These are phyloP conservation scores for Lodderomyces oxycetoniae DNA, from an alignment of 1,139 yeast genomes.

Conservation along the genomic window DNA sequence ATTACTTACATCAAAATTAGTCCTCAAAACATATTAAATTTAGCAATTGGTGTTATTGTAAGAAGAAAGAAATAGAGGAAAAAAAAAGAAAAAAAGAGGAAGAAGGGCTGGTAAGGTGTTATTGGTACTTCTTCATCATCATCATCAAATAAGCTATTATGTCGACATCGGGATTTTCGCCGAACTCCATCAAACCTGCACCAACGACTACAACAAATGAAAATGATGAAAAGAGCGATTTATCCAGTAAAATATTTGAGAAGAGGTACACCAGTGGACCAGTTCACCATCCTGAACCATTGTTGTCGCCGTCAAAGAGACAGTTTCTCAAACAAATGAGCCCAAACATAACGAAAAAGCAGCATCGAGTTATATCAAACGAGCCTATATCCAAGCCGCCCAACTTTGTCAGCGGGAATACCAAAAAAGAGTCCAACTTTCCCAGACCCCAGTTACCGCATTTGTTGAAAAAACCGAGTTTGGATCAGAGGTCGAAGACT, in stretches of 20 bases:
- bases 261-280: slow-evolving; percentile 5
- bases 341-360: slow-evolving; percentile 35
- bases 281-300: slow-evolving; percentile 4
- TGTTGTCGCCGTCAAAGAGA: slow-evolving; percentile 28
- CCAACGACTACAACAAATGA: not conserved
- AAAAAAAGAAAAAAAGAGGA: too few species aligned
- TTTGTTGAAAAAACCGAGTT: slow-evolving; percentile 14
- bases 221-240: not conserved
- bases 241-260: not conserved
- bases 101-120: too few species aligned
- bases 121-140: too few species aligned
- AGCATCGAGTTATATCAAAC: slow-evolving; percentile 4
- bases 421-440: slow-evolving; percentile 11
- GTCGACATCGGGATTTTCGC: slow-evolving; percentile 7
- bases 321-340: slow-evolving; percentile 37
- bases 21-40: too few species aligned
- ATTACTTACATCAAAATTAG: too few species aligned
- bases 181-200: slow-evolving; percentile 1
- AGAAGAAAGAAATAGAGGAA: too few species aligned
- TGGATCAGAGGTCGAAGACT: slow-evolving; percentile 12
- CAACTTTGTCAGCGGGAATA: slow-evolving; percentile 1
- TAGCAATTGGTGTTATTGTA: too few species aligned
- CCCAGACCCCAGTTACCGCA: slow-evolving; percentile 19
- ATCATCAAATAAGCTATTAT: too few species aligned
- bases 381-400: slow-evolving; percentile 9